Base-by-base conservation (phyloP, 768 basidiomycete genomes). In the Boletus eberwhitei region DNA sequence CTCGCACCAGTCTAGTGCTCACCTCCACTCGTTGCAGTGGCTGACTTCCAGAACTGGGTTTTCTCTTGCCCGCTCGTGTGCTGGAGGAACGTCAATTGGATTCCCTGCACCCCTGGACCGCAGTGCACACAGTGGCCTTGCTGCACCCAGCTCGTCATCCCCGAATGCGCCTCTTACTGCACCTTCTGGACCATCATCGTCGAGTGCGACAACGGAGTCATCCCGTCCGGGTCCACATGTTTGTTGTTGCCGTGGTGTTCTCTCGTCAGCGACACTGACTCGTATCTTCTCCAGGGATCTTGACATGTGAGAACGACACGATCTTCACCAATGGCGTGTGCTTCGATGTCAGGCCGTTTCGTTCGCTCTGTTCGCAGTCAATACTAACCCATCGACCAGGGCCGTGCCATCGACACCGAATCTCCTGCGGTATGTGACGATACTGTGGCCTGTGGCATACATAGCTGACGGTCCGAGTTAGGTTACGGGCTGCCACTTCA, bases 121-220 rank as follows among this genome's bases (percentile, higher is more conserved):
- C 31, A 12, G 16, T 44, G n/a, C 32, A 48, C 21, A 26, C 22
- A 32, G 7, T 57, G 55, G 55, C 17, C 5, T 21, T 57, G 55
- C 35, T 13, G 2, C 21, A 55, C 57, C 11, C 58, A n/a, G 5
- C 50, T 58, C 26, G 17, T 19, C 35, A 47, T 58, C 22, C 54
- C 57, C 1, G 45, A 55, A 4, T 21, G 31, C 16, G 16, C 45
- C 7, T 52, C 14, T 14, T 12, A 16, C n/a, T 55, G 21, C 24
- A 8, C 44, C 4, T 58, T 51, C 54, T 58, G 44, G 39, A 56
- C 57, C 31, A 51, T 56, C 41, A 56, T 59, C 19, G 11, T 59
- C 21, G 54, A 56, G 17, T 56, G 57, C n/a, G 40, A 48, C 37
- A 59, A 26, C 26, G 12, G 31, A 4, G 22, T 44, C 32, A 52